Base-by-base conservation (phyloP, 2,329 filamentous ascomycete genomes). In the Fusarium sp. region DNA sequence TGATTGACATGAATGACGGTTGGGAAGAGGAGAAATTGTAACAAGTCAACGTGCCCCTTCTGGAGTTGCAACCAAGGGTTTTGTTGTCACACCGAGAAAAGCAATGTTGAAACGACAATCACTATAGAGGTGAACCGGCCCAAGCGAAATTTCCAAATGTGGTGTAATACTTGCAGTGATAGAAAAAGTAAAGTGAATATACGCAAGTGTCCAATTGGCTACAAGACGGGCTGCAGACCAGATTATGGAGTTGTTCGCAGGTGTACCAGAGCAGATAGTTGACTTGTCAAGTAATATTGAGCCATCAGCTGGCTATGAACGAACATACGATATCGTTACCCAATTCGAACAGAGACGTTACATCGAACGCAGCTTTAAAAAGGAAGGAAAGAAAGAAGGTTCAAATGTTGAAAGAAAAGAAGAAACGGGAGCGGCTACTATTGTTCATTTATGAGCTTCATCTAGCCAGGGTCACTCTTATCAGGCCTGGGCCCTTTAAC, bases 111-210 rank as follows among this genome's bases (percentile, higher is more conserved):
- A 30, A 22, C 4, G 35, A 46, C 25, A 46, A 46, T 19, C 32
- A n/a, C 23, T 20, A 19, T 33, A 33, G 27, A 19, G 7, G 25
- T 32, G 23, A 44, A 43, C 23, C 20, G 53, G 53, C 44, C 40
- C 20, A 62, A 68, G 50, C 19, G 13, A 20, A 41, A 22, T 40
- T 32, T 32, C n/a, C 22, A 19, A 40, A 10, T 25, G 27, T 4
- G 33, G 41, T 35, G 22, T 22, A 20, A 53, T 48, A 37, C 19
- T 45, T n/a, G 14, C 10, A 15, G 14, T 7, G 23, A 33, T 22
- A 15, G 23, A 45, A 54, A 41, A 56, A 56, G 50, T 40, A 62
- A 68, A 6, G 6, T 17, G 32, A 30, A 41, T 27, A 22, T 6
- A 65, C 57, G 35, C 7, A 41, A 33, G 20, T 46, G 14, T 49